Percentiles rank a stretch among this genome's conserved stretches.
These are phyloP conservation scores for Lasiosphaeriaceae sp. DNA, from an alignment of 495 filamentous ascomycete species.

Conservation along the genomic window DNA sequence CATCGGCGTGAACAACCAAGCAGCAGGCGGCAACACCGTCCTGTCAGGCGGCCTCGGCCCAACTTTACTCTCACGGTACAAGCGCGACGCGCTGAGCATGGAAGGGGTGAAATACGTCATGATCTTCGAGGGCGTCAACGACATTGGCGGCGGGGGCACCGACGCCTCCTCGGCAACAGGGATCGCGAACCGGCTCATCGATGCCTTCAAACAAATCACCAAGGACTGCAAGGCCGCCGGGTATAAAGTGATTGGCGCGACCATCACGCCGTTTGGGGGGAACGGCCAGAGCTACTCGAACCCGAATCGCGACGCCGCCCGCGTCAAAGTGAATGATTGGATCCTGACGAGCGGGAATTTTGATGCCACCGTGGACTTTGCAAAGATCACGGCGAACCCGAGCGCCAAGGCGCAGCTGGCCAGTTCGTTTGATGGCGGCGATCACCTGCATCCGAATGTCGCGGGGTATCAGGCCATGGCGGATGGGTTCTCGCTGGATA, in stretches of 20 bases:
- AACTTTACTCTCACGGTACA: constrained; percentile 55
- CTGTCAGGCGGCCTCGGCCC: constrained; percentile 61
- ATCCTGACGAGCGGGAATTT: constrained; percentile 52
- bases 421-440: constrained; percentile 58
- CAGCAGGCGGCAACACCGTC: constrained; percentile 69
- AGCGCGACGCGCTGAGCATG: constrained; percentile 59
- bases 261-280: constrained; percentile 64
- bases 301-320: constrained; percentile 51
- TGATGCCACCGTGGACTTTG: constrained; percentile 63
- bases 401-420: constrained; percentile 40
- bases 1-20: constrained; percentile 63
- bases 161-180: constrained; percentile 45
- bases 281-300: constrained; percentile 50
- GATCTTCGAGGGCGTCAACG: constrained; percentile 74
- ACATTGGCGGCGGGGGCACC: constrained; percentile 51
- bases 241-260: constrained; percentile 58
- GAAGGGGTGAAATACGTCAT: constrained; percentile 58
- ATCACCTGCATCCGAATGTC: constrained; percentile 69
- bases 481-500: constrained; percentile 52
- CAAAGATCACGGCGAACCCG: constrained; percentile 51
- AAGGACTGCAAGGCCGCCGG: constrained; percentile 53
- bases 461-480: constrained; percentile 61
- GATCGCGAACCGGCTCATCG: constrained; percentile 50
- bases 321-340: constrained; percentile 59
- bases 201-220: constrained; percentile 56